These are phyloP conservation scores for Astragalus glycyphyllos DNA, from an alignment of 306 rosid species.

Conservation along the genomic window DNA sequence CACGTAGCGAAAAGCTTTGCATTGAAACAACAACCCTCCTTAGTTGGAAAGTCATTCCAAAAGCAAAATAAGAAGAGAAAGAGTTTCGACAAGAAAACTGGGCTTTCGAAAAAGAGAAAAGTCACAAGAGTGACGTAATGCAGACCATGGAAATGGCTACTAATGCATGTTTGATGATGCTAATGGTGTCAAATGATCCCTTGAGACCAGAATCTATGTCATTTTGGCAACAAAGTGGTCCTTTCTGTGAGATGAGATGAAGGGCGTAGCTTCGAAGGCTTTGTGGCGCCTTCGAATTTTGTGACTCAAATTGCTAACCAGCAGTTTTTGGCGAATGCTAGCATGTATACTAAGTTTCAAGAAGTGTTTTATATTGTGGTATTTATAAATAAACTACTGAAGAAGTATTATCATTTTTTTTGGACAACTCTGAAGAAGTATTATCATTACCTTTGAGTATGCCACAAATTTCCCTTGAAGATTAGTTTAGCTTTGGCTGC, in stretches of 20 bases:
- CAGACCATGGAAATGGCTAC: conserved; percentile 22
- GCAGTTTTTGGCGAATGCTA: not conserved
- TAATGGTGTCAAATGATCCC: conserved; percentile 24
- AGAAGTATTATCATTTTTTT: too few relatives aligned
- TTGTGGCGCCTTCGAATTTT: not conserved
- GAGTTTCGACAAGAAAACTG: conserved; percentile 61
- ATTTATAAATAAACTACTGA: not conserved
- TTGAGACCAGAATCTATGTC: conserved; percentile 10
- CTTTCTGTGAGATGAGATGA: not conserved
- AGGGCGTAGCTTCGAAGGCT: not conserved
- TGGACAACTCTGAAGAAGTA: too few relatives aligned
- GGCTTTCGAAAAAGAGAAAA: conserved; percentile 59
- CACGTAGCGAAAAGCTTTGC: conserved; percentile 95
- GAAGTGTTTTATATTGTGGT: not conserved
- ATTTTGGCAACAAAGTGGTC: conserved; percentile 9
- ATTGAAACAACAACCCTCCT: conserved; percentile 80
- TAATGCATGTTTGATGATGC: not conserved
- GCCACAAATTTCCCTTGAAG: not conserved
- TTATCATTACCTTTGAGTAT: not conserved
- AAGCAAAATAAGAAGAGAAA: conserved; percentile 70
- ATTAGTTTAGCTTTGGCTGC: conserved; percentile 12
- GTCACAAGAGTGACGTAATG: conserved; percentile 47
- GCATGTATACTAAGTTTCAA: conserved; percentile 5
- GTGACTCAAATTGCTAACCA: not conserved
- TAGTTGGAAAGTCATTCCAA: conserved; percentile 74